Base-by-base conservation (phyloP, 345 rosid genomes). In the Salix exigua region DNA sequence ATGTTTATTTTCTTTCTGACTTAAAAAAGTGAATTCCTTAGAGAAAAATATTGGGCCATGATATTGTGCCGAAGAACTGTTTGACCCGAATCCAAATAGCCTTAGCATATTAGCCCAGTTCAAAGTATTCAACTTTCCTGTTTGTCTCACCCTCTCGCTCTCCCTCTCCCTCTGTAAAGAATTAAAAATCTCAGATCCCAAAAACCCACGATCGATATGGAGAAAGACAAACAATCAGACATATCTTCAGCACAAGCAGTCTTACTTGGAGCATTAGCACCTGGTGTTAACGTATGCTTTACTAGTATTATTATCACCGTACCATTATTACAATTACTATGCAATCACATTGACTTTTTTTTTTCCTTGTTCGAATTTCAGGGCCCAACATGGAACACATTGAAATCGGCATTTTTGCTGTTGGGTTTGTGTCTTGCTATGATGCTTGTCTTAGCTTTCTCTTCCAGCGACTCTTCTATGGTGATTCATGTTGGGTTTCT, bases 381-480 rank as follows among this genome's bases (percentile, higher is more conserved):
- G 97, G 95, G 78, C 50, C 92, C 97, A 23, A 94, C 99, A 72
- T 91, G 97, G 97, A 93, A 81, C 83, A 80, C 92, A 0, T 77
- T 95, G 37, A 95, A 85, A 86, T 88, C 89, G 19, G 84, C 96
- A 79, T 92, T 94, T 82, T 72, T 90, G 68, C 72, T 93, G 83
- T 82, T 93, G 83, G 97, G 92, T 79, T 67, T 87, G 71, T 86
- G 85, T 73, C 94, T 95, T 30, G 84, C 89, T 76, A 79, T 89
- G 72, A 91, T 95, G 93, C 86, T 93, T 74, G 90, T 94, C 26
- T 66, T 94, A 64, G 97, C 98, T 61, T 89, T 92, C 89, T 86
- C 97, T 30, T 86, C 94, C 14, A 88, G 89, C 30, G 98, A 93
- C 77, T 84, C 89, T 25, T 87, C 78, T 71, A 69, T 95, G 89